A percentile compares a stretch with the other conserved stretches of the same genome.
Conservation (phyloP, 139 green algal genomes). For the Tetratostichococcus sp. region DNA sequence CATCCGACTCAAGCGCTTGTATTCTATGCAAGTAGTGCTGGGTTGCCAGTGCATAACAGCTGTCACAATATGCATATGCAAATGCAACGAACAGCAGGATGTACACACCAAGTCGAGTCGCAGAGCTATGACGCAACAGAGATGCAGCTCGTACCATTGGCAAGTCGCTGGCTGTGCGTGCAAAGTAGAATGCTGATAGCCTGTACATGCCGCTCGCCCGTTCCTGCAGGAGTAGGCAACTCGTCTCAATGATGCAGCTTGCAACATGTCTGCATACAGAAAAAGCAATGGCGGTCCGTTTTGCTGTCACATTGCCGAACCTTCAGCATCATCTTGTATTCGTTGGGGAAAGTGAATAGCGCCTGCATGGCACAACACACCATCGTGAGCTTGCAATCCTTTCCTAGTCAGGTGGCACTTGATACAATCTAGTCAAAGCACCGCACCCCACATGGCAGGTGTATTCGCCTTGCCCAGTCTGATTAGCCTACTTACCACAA, state of each 20-base stretch:
- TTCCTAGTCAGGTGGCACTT: no score
- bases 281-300: no score
- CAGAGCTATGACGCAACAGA: constrained; percentile 11
- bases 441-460: no score
- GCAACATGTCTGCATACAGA: neutral
- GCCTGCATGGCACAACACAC: neutral
- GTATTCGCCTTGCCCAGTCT: no score
- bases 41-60: no score
- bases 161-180: constrained; percentile 58
- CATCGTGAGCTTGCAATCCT: no score
- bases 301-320: no score
- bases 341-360: constrained; percentile 19
- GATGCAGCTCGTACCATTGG: constrained; percentile 65
- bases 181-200: constrained; percentile 78
- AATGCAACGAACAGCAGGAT: neutral
- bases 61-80: no score
- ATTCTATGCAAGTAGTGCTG: no score
- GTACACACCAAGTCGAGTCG: neutral
- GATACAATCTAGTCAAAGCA: no score
- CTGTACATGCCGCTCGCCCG: constrained; percentile 75
- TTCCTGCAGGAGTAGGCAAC: constrained; percentile 26
- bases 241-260: no score
- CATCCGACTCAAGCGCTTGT: no score
- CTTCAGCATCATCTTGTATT: constrained; percentile 21
- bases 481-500: neutral